Base-by-base conservation (phyloP, 1,284 basidiomycete genomes). In the Papiliotrema terrestris region DNA sequence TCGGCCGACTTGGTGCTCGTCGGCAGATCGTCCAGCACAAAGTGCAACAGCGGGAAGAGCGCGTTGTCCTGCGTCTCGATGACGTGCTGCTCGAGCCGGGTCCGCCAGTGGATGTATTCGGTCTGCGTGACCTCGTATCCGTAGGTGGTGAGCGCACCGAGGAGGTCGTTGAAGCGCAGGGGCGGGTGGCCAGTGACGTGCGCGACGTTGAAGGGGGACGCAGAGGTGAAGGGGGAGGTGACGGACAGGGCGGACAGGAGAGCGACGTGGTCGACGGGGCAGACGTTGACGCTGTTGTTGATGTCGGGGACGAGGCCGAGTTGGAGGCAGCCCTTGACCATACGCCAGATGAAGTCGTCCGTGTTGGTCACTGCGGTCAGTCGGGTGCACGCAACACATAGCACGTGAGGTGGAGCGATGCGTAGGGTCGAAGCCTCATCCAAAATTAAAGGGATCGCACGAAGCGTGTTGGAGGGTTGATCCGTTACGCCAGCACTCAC, bases 271-370 rank as follows among this genome's bases (percentile, higher is more conserved):
- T 98, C 90, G 26, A 98, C 96, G 0, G 96, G 96, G 19, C 94
- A 90, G 89, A 98, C 95, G 78, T 98, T 98, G 71, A 98, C 83
- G 3, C 90, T 88, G 78, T 99, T 99, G 81, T 97, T 92, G 76
- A 99, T 98, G 73, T 99, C 91, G 1, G 96, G 96, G 2, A 94
- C 86, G 43, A 93, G 83, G 2, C 95, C 95, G 6, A 98, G 86
- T 75, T 99, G 96, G 46, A 96, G 83, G 72, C 93, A 97, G 23
- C 96, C 96, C 78, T 98, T 98, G 72, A 98, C 91, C 72, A 99
- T 81, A 20, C 96, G 85, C 94, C 95, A 98, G 54, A 99, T 84
- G 78, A 99, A 99, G 76, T 99, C 96, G 68, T 99, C 96, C 37
- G 96, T 98, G 78, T 99, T 99, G 26, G 94, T 98, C 2, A 97